These are phyloP conservation scores for Acidomyces sp. DNA, from an alignment of 495 filamentous ascomycete genomes.

Conservation along the genomic window DNA sequence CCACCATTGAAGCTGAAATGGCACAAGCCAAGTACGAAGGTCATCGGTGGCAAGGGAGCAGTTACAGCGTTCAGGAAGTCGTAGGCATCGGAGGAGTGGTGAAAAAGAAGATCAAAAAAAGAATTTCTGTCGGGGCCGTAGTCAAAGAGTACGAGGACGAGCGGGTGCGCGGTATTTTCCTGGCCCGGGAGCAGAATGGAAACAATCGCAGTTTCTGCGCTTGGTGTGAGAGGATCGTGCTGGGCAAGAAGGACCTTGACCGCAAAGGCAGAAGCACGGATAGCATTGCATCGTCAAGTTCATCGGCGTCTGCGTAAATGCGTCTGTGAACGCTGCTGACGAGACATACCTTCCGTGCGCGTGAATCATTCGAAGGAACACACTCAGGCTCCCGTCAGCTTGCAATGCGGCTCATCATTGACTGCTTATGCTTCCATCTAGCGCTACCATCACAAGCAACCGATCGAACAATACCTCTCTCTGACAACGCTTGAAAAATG, in stretches of 20 bases:
- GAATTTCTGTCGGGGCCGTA: conserved; percentile 63
- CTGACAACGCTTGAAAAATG: too few species aligned
- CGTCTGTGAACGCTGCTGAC: too few species aligned
- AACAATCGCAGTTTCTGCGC: conserved; percentile 50
- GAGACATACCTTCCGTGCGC: too few species aligned
- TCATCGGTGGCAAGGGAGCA: conserved; percentile 36
- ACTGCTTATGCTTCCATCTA: too few species aligned
- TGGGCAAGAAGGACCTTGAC: conserved; percentile 31
- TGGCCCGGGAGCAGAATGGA: conserved; percentile 44
- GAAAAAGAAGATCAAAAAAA: conserved; percentile 66
- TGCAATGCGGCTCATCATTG: too few species aligned
- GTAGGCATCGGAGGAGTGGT: conserved; percentile 75
- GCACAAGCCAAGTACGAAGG: conserved; percentile 12
- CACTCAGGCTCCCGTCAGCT: too few species aligned
- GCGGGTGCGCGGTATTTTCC: conserved; percentile 39
- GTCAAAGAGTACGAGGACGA: conserved; percentile 77
- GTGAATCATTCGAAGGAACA: too few species aligned
- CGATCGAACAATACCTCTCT: too few species aligned
- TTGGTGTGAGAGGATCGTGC: conserved; percentile 52
- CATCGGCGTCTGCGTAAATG: conserved; percentile 1
- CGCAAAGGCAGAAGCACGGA: conserved; percentile 2
- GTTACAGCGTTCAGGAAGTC: conserved; percentile 72
- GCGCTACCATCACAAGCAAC: too few species aligned
- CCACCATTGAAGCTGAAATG: conserved; percentile 24
- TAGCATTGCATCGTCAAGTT: conserved; percentile 8